Evolutionary conservation across 2,329 filamentous ascomycete species (phyloP), one percentile per base, ranked within the genome.

Genomic region (Xylaria sp.): DNA sequence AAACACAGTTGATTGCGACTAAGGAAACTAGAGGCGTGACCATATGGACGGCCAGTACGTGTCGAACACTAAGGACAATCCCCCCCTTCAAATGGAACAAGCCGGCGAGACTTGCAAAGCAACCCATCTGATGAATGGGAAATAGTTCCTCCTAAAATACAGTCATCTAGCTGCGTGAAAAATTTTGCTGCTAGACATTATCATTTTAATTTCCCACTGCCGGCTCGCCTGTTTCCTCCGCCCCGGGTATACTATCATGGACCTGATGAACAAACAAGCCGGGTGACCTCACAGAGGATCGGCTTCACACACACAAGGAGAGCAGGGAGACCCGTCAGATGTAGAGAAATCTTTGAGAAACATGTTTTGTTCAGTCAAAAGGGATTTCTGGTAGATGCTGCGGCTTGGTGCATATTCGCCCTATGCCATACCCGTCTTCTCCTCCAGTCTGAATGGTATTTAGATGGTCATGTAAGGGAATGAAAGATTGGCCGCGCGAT

Each of bases 91-190:
- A 72, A 74, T 71, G 72, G 69, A 57, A 69, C 72, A 63, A 70
- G 72, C 60, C 67, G 62, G 51, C 58, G 59, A 63, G 68, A 67
- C 71, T 67, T 69, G 66, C 49, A 50, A 67, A 67, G 63, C 60
- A 66, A 59, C 51, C 64, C 59, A 68, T 69, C 62, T 57, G 62
- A 60, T 45, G 57, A 68, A 61, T 44, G 58, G 71, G 70, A 69
- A 62, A 72, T 66, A 36, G 49, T 66, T 72, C 70, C 72, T 74
- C 73, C 72, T 78, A 78, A 74, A 78, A 76, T 78, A 77, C 76
- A 78, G 69, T 67, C 73, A 73, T 78, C 75, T 77, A 76, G 72
- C 72, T 69, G 70, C 67, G 63, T 68, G 62, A 50, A 66, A 60
- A 66, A 57, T 71, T 70, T 62, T 70, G 71, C 71, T 71, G 71